Conservation (phyloP, 2,329 filamentous ascomycete species). For the Penicillium polonicum region DNA sequence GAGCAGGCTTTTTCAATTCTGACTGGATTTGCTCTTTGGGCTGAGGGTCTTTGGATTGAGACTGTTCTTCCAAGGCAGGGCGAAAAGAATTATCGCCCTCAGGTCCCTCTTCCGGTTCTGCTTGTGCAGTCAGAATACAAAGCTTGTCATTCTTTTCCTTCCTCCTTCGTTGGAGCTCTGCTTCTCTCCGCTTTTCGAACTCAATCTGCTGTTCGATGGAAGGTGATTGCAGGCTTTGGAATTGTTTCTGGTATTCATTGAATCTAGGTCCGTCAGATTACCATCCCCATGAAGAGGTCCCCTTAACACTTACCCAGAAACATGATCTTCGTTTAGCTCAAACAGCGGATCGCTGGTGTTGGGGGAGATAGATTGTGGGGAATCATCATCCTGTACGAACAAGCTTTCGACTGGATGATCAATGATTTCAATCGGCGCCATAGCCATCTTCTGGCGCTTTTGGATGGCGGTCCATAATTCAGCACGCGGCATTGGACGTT, state of each 20-base stretch:
- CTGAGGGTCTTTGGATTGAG: neutral
- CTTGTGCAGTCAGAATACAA: neutral
- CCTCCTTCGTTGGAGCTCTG: neutral
- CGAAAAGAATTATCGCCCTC: neutral
- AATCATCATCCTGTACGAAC: neutral
- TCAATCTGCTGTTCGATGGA: neutral
- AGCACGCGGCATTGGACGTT: neutral
- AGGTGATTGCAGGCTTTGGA: neutral
- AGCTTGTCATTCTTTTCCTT: neutral
- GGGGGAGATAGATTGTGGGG: neutral
- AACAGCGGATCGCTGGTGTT: neutral
- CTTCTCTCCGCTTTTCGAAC: neutral
- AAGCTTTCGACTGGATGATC: neutral
- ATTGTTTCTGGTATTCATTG: neutral
- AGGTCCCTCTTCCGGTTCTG: rapidly evolving
- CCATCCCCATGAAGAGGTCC: too few relatives aligned
- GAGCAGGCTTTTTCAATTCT: neutral
- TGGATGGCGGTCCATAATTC: neutral
- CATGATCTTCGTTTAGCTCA: neutral
- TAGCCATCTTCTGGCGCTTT: neutral
- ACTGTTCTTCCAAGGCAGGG: neutral
- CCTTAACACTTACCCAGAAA: neutral
- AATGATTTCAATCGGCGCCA: too few relatives aligned
- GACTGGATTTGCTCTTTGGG: neutral
- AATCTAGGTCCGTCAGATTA: neutral